These are phyloP conservation scores for Gnaphalium uliginosum DNA, from an alignment of 129 eudicot species.

Conservation along the genomic window DNA sequence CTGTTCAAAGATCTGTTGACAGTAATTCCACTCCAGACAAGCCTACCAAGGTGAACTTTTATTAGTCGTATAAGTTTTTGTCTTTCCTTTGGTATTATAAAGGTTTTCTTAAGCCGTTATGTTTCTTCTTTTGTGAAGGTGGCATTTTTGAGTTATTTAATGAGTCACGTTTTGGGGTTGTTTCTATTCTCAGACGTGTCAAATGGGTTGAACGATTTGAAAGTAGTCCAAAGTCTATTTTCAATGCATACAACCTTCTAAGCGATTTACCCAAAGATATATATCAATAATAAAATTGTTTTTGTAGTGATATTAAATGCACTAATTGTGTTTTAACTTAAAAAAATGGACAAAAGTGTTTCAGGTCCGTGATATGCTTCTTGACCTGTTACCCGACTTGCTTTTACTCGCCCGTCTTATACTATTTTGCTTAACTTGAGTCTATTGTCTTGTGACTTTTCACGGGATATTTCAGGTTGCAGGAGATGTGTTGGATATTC, in stretches of 20 bases:
- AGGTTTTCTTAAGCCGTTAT: background rate
- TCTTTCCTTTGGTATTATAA: background rate
- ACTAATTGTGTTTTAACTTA: background rate
- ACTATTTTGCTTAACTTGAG: background rate
- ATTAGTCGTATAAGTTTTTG: background rate
- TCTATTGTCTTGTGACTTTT: constrained; percentile 10
- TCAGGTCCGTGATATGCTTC: background rate
- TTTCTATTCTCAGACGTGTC: background rate
- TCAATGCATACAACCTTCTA: constrained; percentile 4
- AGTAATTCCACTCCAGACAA: constrained; percentile 39
- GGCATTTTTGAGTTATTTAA: background rate
- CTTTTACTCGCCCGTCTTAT: background rate
- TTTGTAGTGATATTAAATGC: background rate
- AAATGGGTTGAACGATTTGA: background rate
- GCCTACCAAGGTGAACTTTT: constrained; percentile 50
- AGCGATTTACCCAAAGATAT: background rate
- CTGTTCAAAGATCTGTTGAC: constrained; percentile 37
- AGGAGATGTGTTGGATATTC: constrained; percentile 39
- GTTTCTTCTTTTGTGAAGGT: background rate
- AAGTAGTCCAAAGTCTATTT: constrained; percentile 11
- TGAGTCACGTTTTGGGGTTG: background rate
- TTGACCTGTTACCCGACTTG: background rate
- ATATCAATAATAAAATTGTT: background rate
- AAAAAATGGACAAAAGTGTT: background rate
- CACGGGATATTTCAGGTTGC: constrained; percentile 47